phyloP scores from a whole-genome alignment of 106 monocot genomes.

The Phalaenopsis aphrodite region DNA sequence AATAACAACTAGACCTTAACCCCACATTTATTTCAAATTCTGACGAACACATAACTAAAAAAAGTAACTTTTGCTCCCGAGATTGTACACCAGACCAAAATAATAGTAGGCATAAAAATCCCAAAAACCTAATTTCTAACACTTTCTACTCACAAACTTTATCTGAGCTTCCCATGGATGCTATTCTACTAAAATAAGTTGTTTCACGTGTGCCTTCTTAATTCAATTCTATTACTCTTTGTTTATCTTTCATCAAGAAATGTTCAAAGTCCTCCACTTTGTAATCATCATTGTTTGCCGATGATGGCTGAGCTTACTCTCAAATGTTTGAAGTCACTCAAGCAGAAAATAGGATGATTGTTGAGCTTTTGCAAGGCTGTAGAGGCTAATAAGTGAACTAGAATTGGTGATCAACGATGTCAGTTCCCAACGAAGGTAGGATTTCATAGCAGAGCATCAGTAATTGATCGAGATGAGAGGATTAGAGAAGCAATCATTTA shows the following conservation, averaged over 20 bases:
- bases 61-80: background rate
- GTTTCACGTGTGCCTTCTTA: background rate
- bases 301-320: background rate
- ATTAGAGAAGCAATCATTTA: conserved; percentile 9
- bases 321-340: background rate
- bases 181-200: background rate
- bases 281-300: background rate
- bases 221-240: background rate
- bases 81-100: background rate
- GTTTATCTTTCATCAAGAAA: background rate
- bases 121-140: too few relatives aligned
- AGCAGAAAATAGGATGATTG: background rate
- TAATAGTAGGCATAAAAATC: background rate
- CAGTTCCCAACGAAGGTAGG: background rate
- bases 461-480: conserved; percentile 13
- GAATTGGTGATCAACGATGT: background rate
- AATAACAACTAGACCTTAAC: background rate
- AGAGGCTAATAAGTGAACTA: too few relatives aligned
- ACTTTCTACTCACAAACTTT: too few relatives aligned
- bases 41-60: too few relatives aligned
- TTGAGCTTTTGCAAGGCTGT: background rate
- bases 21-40: background rate
- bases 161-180: background rate
- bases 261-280: background rate
- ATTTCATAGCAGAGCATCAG: conserved; percentile 3